A percentile compares a stretch with the other conserved stretches of the same genome.
phyloP scores from a whole-genome alignment of 192 early-diverging fungal genomes.

The Coemansia sp. region DNA sequence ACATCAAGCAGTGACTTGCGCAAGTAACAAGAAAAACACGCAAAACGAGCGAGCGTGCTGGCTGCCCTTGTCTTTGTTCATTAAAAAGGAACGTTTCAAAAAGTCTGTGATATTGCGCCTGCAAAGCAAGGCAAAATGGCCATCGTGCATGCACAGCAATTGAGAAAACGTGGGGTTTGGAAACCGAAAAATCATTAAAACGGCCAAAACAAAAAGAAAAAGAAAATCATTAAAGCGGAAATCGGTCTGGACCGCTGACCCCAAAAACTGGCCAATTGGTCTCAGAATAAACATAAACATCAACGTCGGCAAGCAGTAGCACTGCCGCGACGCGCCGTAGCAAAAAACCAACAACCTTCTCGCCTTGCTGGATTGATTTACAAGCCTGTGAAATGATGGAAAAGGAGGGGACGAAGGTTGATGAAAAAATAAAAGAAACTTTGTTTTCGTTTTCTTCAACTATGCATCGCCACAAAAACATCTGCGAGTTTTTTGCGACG shows the following conservation, averaged over 20 bases:
- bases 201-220: background rate
- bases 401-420: background rate
- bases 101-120: background rate
- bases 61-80: background rate
- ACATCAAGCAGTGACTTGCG: conserved; percentile 43
- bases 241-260: background rate
- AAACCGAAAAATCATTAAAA: background rate
- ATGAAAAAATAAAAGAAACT: background rate
- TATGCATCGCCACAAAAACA: background rate
- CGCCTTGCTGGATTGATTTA: background rate
- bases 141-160: background rate
- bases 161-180: background rate
- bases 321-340: background rate
- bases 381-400: background rate
- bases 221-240: background rate
- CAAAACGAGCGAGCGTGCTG: too few relatives aligned
- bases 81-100: background rate
- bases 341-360: background rate
- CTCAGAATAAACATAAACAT: background rate
- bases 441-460: background rate
- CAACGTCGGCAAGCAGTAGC: background rate
- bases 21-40: conserved; percentile 4
- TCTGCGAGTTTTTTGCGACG: background rate
- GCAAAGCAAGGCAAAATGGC: background rate
- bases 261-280: background rate